These are phyloP conservation scores for Sphagnum magellanicum DNA, from an alignment of 228 moss, liverwort and hornwort species.

Conservation along the genomic window DNA sequence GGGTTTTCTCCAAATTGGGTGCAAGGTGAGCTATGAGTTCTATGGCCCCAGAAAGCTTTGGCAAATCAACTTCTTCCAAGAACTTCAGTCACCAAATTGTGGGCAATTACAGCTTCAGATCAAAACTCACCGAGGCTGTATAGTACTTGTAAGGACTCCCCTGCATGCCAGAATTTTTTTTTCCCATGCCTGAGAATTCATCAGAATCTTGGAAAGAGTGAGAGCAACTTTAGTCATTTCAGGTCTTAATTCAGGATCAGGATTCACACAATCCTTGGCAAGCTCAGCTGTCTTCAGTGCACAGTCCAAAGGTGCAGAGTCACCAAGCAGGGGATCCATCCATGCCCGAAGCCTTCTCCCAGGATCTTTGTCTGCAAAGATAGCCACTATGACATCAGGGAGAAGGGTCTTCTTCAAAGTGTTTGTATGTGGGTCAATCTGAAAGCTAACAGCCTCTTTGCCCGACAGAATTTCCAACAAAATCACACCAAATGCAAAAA, in stretches of 20 bases:
- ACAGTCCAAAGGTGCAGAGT: slow-evolving; percentile 57
- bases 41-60: no score
- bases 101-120: no score
- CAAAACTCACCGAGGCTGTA: background rate
- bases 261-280: slow-evolving; percentile 61
- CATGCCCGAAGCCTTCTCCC: slow-evolving; percentile 55
- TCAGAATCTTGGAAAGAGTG: slow-evolving; percentile 50
- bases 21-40: no score
- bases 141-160: background rate
- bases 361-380: slow-evolving; percentile 49
- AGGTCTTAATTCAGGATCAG: slow-evolving; percentile 47
- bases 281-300: slow-evolving; percentile 60
- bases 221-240: slow-evolving; percentile 67
- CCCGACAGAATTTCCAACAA: slow-evolving; percentile 85
- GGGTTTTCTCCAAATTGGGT: no score
- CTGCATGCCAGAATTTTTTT: slow-evolving; percentile 3
- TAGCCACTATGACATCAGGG: slow-evolving; percentile 46
- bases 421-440: slow-evolving; percentile 25
- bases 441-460: slow-evolving; percentile 60
- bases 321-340: slow-evolving; percentile 77
- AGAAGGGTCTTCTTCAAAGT: slow-evolving; percentile 52
- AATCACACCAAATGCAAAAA: slow-evolving; percentile 81
- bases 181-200: slow-evolving; percentile 65
- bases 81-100: no score
- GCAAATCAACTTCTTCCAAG: no score